These are phyloP conservation scores for Trifolium repens DNA, from an alignment of 306 rosid genomes.

Conservation along the genomic window DNA sequence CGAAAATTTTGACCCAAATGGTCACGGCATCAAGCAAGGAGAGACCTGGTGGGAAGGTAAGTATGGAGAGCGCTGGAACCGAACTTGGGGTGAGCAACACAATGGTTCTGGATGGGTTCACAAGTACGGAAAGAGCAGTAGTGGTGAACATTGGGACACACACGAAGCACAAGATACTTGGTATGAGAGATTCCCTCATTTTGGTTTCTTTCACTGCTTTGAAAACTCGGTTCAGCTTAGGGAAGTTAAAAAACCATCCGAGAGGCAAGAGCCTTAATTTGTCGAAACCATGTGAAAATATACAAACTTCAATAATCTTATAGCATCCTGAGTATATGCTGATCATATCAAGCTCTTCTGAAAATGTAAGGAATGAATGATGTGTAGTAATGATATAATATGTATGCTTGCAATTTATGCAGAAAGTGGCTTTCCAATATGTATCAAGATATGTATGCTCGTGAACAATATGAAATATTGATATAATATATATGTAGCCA, in stretches of 20 bases:
- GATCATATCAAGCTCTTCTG: constrained; percentile 26
- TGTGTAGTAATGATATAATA: not conserved
- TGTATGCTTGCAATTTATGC: not conserved
- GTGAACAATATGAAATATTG: not conserved
- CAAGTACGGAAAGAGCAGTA: constrained; percentile 92
- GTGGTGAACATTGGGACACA: constrained; percentile 99
- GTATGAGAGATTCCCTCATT: constrained; percentile 93
- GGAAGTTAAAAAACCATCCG: constrained; percentile 75
- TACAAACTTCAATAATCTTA: not conserved
- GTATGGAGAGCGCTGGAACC: constrained; percentile 83
- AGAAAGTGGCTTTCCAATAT: constrained; percentile 1
- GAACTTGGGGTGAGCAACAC: constrained; percentile 97
- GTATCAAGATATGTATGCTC: not conserved
- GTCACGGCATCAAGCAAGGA: constrained; percentile 84
- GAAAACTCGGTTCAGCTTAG: constrained; percentile 91
- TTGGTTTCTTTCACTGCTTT: constrained; percentile 79
- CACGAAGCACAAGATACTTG: constrained; percentile 79
- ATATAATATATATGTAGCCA: not conserved
- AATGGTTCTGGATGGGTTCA: constrained; percentile 93
- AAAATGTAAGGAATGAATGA: not conserved
- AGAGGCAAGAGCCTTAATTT: constrained; percentile 31
- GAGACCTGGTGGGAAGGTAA: constrained; percentile 98
- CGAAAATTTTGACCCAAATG: constrained; percentile 73
- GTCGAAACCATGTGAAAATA: constrained; percentile 7
- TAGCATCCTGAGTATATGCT: constrained; percentile 6